Base-by-base conservation (phyloP, 75 land plant genomes). In the Gnetum montanum region DNA sequence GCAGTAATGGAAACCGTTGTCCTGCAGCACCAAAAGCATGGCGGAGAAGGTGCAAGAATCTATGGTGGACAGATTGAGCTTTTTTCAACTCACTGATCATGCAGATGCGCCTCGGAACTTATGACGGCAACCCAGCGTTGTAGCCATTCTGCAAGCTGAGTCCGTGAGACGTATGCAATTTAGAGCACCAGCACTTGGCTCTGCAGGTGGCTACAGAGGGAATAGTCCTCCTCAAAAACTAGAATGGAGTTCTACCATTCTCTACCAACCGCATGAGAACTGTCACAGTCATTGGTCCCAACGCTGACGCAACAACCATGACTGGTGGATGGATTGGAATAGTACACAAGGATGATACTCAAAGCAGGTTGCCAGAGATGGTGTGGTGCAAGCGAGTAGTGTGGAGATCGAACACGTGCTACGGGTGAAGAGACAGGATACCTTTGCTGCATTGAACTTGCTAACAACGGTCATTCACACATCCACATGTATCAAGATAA, bases 101-200 rank as follows among this genome's bases (percentile, higher is more conserved):
- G 13, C 84, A 76, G 40, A 90, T 95, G 97, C 63, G 99, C 30
- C 79, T 95, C 2, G 99, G 99, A 19, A 61, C 81, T 70, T 95
- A 77, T 43, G 92, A 95, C 54, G 99, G 99, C 5, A 76, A 82
- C 57, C 95, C 97, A 18, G 43, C 66, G 0, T 8, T 34, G 0
- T 75, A 77, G 27, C 75, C 70, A 1, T 90, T 36, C 46, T 83
- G 92, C 27, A 34, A 60, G 29, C 67, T 95, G 0, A 88, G 99
- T 2, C 75, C 88, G 8, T 37, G 33, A 3, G 74, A 90, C 51
- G 76, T 95, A 11, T 95, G 99, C 75, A 71, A 62, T 28, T 64
- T 53, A 0, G 75, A 66, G 4, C 70, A 76, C 31, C 64, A 60
- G 36, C 23, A 66, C 4, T 58, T 76, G 27, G 65, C 79, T 6